These are phyloP conservation scores for Lathyrus aphaca DNA, from an alignment of 306 rosid species.

Conservation along the genomic window DNA sequence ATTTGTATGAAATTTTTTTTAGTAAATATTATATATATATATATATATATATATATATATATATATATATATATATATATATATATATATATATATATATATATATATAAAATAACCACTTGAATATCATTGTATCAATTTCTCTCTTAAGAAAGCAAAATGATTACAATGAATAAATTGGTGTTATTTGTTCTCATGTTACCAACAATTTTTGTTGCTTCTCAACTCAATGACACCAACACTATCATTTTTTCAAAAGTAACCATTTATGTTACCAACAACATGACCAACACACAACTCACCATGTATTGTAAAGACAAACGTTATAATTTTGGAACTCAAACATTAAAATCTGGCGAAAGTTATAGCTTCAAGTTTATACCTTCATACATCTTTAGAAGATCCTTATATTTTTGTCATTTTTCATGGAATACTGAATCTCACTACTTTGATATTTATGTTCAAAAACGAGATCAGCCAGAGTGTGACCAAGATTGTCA, in stretches of 20 bases:
- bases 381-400: background rate
- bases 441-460: constrained; percentile 8
- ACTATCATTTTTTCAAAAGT: background rate
- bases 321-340: background rate
- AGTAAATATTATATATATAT: too few relatives aligned
- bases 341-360: background rate
- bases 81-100: too few relatives aligned
- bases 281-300: background rate
- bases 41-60: too few relatives aligned
- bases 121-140: background rate
- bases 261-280: background rate
- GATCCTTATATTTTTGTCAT: background rate
- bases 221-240: background rate
- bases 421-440: background rate
- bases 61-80: too few relatives aligned
- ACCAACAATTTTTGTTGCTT: background rate
- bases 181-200: background rate
- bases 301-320: background rate
- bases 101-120: background rate
- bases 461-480: background rate
- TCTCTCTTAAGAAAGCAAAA: background rate
- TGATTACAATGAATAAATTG: background rate
- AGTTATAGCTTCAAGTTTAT: background rate
- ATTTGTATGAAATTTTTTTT: too few relatives aligned
- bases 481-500: background rate